Base-by-base conservation (phyloP, 306 rosid species). In the Betula pendula region DNA sequence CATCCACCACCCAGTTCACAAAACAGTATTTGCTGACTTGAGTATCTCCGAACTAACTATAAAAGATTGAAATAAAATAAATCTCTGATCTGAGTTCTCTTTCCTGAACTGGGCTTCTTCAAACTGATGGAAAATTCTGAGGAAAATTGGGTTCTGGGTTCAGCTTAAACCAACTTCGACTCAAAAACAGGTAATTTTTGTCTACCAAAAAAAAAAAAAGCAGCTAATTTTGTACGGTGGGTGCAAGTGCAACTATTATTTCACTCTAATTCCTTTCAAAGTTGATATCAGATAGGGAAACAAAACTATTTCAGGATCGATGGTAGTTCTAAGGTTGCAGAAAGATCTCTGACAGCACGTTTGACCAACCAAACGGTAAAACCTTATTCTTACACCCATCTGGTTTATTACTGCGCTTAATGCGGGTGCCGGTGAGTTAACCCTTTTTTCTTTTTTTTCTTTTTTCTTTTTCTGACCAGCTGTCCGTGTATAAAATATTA, bases 301-400 rank as follows among this genome's bases (percentile, higher is more conserved):
- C 42, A 6, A 29, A 56, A 3, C 14, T 0, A 31, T 22, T 50
- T 38, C 60, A 48, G 16, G 73, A 6, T 62, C 53, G 45, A 67
- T 56, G 71, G 71, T 59, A 77, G 29, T 55, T 40, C 71, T 25
- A 20, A 45, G 27, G 53, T 56, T 24, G 80, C 68, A 68, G 56
- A 71, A 20, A 67, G 62, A 8, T 27, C 58, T 20, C 33, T 7
- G 5, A 25, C 38, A 42, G 50, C n/a, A 11, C 2, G 2, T 72
- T 68, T 76, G 81, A 85, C 84, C 25, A 13, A 76, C 65, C 80
- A 48, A 51, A 71, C 25, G 0, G 17, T 70, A 56, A 56, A 24
- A 56, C 29, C 62, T 22, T 56, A 20, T 3, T 8, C 10, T 4
- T 2, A n/a, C 8, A 5, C 58, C 59, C 1, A 11, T 24, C 31